These are phyloP conservation scores for Chenopodium album DNA, from an alignment of 148 eudicot genomes.

Conservation along the genomic window DNA sequence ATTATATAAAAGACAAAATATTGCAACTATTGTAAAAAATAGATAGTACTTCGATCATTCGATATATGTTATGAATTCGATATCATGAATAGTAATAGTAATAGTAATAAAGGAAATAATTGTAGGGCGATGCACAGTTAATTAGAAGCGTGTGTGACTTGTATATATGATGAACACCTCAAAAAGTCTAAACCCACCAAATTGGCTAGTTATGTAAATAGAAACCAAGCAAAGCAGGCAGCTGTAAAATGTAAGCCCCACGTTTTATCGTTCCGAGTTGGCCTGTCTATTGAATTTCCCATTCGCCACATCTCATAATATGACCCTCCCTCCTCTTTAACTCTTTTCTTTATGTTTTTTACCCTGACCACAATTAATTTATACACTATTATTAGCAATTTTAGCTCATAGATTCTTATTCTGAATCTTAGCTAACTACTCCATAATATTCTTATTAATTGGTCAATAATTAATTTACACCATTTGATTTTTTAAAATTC, in stretches of 20 bases:
- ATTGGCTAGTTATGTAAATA: background rate
- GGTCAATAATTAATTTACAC: too few relatives aligned
- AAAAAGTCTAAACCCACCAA: background rate
- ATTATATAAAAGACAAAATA: too few relatives aligned
- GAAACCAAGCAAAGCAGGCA: background rate
- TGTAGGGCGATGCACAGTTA: too few relatives aligned
- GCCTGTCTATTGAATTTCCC: slow-evolving; percentile 32
- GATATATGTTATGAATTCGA: too few relatives aligned
- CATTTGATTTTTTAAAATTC: too few relatives aligned
- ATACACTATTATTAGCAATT: background rate
- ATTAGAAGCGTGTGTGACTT: background rate
- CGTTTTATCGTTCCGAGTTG: slow-evolving; percentile 15
- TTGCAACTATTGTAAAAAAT: too few relatives aligned
- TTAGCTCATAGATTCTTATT: background rate
- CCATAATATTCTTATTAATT: background rate
- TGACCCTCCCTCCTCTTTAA: slow-evolving; percentile 21
- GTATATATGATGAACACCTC: background rate
- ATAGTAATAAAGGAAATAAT: too few relatives aligned
- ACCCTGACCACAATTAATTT: background rate
- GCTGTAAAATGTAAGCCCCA: slow-evolving; percentile 16
- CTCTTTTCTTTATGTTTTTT: too few relatives aligned
- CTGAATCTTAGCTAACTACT: background rate
- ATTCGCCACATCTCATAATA: slow-evolving; percentile 32
- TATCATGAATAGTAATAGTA: too few relatives aligned
- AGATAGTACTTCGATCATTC: too few relatives aligned